A percentile compares a stretch with the other conserved stretches of the same genome.
phyloP scores from a whole-genome alignment of 208 protist genomes.

The Leishmania turanica region DNA sequence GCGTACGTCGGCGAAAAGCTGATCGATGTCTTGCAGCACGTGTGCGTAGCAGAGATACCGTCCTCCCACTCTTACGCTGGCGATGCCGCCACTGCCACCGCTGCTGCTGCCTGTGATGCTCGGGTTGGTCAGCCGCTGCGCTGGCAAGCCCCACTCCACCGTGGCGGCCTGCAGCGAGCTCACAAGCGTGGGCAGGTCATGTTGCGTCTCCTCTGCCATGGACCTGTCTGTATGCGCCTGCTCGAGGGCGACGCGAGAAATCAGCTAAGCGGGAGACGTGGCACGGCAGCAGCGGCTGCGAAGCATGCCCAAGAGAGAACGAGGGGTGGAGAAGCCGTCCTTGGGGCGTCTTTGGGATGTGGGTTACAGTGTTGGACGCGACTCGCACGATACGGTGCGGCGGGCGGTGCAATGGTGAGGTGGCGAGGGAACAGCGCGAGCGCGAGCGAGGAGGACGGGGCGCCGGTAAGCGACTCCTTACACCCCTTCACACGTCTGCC shows the following conservation, averaged over 20 bases:
- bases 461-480: neutral
- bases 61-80: neutral
- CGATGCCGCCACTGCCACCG: slow-evolving; percentile 4
- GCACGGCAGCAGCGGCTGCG: neutral
- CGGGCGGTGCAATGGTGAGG: neutral
- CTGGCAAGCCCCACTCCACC: slow-evolving; percentile 27
- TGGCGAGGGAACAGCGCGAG: neutral
- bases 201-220: slow-evolving; percentile 2
- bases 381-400: neutral
- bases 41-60: slow-evolving; percentile 33
- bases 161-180: slow-evolving; percentile 37
- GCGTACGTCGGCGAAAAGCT: slow-evolving; percentile 24
- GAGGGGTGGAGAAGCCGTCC: neutral
- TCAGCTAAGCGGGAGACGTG: neutral
- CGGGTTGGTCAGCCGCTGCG: slow-evolving; percentile 6
- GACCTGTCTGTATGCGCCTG: neutral
- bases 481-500: neutral
- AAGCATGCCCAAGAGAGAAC: neutral
- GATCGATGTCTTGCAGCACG: slow-evolving; percentile 29
- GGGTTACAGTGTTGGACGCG: neutral
- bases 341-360: neutral
- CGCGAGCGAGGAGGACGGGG: neutral
- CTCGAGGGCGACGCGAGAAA: neutral
- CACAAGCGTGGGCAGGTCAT: slow-evolving; percentile 35
- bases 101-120: slow-evolving; percentile 15